These are phyloP conservation scores for Meyerozyma elateridarum DNA, from an alignment of 1,139 yeast genomes.

Conservation along the genomic window DNA sequence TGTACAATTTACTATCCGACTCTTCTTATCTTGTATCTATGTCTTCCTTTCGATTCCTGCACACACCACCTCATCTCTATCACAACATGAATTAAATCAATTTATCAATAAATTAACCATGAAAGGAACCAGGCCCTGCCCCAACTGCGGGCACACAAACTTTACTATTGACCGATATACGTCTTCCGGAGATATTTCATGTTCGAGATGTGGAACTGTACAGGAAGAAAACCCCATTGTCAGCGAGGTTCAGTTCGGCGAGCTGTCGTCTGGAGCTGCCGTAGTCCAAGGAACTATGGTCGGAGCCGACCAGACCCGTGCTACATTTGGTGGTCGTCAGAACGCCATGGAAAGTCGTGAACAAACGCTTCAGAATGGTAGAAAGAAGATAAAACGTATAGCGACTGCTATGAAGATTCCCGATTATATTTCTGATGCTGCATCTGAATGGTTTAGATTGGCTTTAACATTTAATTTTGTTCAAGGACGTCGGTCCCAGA, in stretches of 20 bases:
- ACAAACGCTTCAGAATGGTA: conserved; percentile 81
- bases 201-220: conserved; percentile 81
- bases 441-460: conserved; percentile 80
- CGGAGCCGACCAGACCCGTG: conserved; percentile 81
- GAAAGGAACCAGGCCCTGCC: conserved; percentile 22
- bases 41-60: background rate
- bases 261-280: conserved; percentile 89
- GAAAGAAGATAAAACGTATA: conserved; percentile 68
- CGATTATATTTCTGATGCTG: conserved; percentile 80
- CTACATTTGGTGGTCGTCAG: conserved; percentile 57
- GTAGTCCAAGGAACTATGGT: conserved; percentile 93
- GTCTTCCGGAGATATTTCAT: conserved; percentile 70
- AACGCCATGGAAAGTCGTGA: conserved; percentile 82
- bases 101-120: conserved; percentile 8
- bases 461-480: conserved; percentile 87
- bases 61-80: background rate
- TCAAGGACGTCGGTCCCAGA: conserved; percentile 91
- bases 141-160: conserved; percentile 29
- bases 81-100: background rate
- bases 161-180: conserved; percentile 25
- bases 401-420: conserved; percentile 78
- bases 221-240: conserved; percentile 91
- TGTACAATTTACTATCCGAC: no score
- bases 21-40: conserved; percentile 1
- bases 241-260: conserved; percentile 92